Percentiles rank a stretch among this genome's conserved stretches.
Conservation (phyloP, 306 rosid genomes). For the Hippophae tibetana region DNA sequence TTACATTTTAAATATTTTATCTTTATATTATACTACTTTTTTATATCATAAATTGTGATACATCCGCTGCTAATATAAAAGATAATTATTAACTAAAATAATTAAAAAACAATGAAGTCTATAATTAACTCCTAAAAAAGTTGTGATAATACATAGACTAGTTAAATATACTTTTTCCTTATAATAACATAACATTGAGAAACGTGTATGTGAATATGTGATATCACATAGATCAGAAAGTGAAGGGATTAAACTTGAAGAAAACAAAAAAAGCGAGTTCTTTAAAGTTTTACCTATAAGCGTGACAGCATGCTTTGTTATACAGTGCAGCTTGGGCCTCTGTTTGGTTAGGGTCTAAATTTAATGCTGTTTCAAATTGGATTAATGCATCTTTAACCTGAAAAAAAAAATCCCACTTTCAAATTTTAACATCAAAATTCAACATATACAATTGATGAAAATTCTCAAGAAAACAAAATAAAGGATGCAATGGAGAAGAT, state of each 20-base stretch:
- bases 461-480: background rate
- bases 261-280: background rate
- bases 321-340: slow-evolving; percentile 93
- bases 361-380: slow-evolving; percentile 80
- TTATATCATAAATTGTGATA: too few species aligned
- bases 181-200: too few species aligned
- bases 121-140: too few species aligned
- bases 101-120: too few species aligned
- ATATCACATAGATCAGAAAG: background rate
- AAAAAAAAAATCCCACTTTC: background rate
- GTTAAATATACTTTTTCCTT: too few species aligned
- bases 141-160: too few species aligned
- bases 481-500: background rate
- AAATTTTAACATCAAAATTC: background rate
- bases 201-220: too few species aligned
- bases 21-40: too few species aligned
- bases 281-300: slow-evolving; percentile 51
- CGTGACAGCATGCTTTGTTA: slow-evolving; percentile 96
- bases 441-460: background rate
- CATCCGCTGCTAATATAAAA: too few species aligned
- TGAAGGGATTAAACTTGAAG: background rate
- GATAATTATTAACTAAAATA: too few species aligned
- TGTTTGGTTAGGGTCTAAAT: slow-evolving; percentile 67
- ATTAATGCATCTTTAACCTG: slow-evolving; percentile 92
- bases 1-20: too few species aligned